phyloP scores from a whole-genome alignment of 495 filamentous ascomycete genomes.

The Podospora conica region DNA sequence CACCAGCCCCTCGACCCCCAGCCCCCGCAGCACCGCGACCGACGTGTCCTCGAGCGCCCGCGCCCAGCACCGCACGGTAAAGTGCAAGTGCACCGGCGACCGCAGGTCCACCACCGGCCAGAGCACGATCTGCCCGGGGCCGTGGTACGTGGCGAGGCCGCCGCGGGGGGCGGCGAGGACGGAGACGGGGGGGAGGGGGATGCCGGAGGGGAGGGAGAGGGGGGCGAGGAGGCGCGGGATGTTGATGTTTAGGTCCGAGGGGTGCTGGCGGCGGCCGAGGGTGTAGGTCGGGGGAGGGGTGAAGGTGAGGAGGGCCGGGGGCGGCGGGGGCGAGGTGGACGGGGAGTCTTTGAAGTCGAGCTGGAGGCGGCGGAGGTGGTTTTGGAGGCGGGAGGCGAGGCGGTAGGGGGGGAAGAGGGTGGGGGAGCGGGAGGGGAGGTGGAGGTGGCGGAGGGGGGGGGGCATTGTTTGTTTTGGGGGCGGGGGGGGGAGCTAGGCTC shows the following conservation, averaged over 20 bases:
- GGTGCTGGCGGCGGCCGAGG: conserved; percentile 74
- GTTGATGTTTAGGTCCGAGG: conserved; percentile 47
- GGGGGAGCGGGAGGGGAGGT: conserved; percentile 47
- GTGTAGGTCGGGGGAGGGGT: conserved; percentile 83
- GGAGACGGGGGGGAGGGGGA: conserved; percentile 5
- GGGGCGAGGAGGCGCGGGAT: conserved; percentile 32
- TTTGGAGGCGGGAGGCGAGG: conserved; percentile 40
- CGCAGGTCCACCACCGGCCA: conserved; percentile 79
- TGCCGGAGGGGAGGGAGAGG: conserved; percentile 15
- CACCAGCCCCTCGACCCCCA: conserved; percentile 51
- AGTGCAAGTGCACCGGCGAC: conserved; percentile 28
- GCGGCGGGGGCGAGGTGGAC: conserved; percentile 30
- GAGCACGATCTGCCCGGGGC: conserved; percentile 83
- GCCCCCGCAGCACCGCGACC: conserved; percentile 49
- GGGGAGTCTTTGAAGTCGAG: conserved; percentile 28
- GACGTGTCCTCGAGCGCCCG: conserved; percentile 69
- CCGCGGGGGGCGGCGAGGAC: conserved; percentile 70
- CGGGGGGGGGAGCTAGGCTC: background rate
- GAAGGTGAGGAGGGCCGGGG: conserved; percentile 76
- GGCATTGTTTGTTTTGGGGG: no score
- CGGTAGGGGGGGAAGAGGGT: conserved; percentile 32
- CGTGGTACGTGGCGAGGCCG: conserved; percentile 92
- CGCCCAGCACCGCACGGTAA: conserved; percentile 60
- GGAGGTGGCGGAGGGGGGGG: conserved; percentile 58
- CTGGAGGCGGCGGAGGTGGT: conserved; percentile 26